phyloP scores from a whole-genome alignment of 2,329 filamentous ascomycete species.

The Trichoderma brevicompactum region DNA sequence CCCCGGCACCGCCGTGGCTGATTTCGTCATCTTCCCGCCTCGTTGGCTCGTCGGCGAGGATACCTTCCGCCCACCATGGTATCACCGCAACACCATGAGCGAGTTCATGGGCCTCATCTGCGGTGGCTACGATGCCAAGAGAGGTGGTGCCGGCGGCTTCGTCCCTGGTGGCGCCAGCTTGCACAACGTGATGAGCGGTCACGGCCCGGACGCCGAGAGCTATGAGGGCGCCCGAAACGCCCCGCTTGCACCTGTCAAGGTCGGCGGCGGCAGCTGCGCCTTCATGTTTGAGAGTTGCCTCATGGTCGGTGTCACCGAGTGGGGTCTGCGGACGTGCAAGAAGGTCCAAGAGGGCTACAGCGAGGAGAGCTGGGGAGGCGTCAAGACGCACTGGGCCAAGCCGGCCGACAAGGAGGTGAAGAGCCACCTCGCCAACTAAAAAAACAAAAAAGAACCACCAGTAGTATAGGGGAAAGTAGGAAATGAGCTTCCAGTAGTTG shows the following conservation, averaged over 20 bases:
- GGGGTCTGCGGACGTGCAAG: conserved; percentile 64
- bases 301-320: conserved; percentile 74
- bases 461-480: background rate
- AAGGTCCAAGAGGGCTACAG: conserved; percentile 67
- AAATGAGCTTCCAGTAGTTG: background rate
- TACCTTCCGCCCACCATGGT: conserved; percentile 75
- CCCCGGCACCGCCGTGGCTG: conserved; percentile 67
- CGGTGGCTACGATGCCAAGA: conserved; percentile 65
- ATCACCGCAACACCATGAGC: conserved; percentile 70
- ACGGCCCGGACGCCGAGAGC: conserved; percentile 62
- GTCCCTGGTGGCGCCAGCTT: conserved; percentile 61
- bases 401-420: conserved; percentile 43
- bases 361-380: conserved; percentile 76
- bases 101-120: conserved; percentile 67
- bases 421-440: conserved; percentile 33
- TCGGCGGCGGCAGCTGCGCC: conserved; percentile 65
- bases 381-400: conserved; percentile 65
- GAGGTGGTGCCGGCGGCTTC: conserved; percentile 56
- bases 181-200: conserved; percentile 75
- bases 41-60: conserved; percentile 72
- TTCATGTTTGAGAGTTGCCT: conserved; percentile 73
- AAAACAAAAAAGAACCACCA: background rate
- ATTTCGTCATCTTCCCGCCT: conserved; percentile 76
- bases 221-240: conserved; percentile 61
- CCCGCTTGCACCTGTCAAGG: conserved; percentile 59